A percentile compares a stretch with the other conserved stretches of the same genome.
phyloP scores from a whole-genome alignment of 768 basidiomycete genomes.

The Kwoniella sp. region DNA sequence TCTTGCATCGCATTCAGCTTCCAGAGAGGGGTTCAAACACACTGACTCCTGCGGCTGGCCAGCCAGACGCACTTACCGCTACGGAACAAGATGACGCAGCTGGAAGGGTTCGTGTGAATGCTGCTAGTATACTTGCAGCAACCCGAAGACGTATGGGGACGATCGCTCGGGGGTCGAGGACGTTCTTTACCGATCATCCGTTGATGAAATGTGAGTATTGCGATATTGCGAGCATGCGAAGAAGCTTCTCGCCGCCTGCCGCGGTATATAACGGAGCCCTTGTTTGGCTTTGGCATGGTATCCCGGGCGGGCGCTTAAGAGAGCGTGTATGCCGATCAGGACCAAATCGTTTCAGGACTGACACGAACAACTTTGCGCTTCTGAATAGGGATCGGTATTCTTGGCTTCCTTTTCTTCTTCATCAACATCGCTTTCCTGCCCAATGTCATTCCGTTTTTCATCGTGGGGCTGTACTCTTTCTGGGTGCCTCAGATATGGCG shows the following conservation, averaged over 20 bases:
- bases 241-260: neutral
- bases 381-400: slow-evolving; percentile 62
- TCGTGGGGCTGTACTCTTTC: slow-evolving; percentile 73
- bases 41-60: neutral
- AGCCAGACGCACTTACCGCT: neutral
- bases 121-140: neutral
- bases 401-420: slow-evolving; percentile 70
- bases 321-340: neutral
- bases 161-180: slow-evolving; percentile 16
- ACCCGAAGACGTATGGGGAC: slow-evolving; percentile 2
- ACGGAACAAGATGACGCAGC: neutral
- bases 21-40: slow-evolving; percentile 52
- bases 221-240: no score
- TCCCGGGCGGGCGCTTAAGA: no score
- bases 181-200: slow-evolving; percentile 25
- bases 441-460: slow-evolving; percentile 67
- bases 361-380: neutral
- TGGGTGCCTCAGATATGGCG: slow-evolving; percentile 86
- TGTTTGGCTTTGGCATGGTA: neutral
- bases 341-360: slow-evolving; percentile 10
- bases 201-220: slow-evolving; percentile 22
- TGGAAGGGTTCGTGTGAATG: neutral
- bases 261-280: neutral
- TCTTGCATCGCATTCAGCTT: slow-evolving; percentile 80
- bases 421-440: slow-evolving; percentile 69